Conservation (phyloP, 2,329 filamentous ascomycete genomes). For the Sodiomyces alkalinus region DNA sequence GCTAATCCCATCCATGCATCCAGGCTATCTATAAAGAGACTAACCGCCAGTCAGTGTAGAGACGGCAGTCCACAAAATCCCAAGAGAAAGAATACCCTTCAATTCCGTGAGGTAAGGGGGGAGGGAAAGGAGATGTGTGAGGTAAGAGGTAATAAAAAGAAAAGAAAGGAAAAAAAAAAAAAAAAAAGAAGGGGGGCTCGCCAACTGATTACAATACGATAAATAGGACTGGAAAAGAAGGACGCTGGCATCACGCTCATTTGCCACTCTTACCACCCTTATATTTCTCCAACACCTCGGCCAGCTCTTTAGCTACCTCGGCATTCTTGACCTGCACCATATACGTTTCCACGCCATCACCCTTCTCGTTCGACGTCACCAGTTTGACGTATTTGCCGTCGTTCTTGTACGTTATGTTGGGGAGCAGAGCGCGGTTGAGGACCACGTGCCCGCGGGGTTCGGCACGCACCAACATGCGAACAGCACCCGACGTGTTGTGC, state of each 20-base stretch:
- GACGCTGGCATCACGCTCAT: constrained; percentile 13
- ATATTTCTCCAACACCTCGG: constrained; percentile 18
- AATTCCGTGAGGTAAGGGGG: too few species aligned
- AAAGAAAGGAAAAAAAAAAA: not conserved
- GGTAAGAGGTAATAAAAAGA: not conserved
- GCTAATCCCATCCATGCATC: too few species aligned
- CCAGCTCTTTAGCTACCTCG: constrained; percentile 26
- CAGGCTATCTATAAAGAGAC: too few species aligned
- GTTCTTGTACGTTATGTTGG: constrained; percentile 45
- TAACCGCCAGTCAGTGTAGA: too few species aligned
- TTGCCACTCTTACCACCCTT: constrained; percentile 41
- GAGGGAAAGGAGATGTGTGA: too few species aligned
- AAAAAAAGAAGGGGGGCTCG: too few species aligned
- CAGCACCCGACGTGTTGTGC: constrained; percentile 51
- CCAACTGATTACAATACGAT: too few species aligned
- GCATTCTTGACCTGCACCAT: constrained; percentile 55
- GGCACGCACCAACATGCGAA: constrained; percentile 57
- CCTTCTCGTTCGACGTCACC: constrained; percentile 39
- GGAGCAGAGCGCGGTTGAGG: constrained; percentile 53
- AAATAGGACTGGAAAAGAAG: too few species aligned
- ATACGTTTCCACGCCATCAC: constrained; percentile 51
- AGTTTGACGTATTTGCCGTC: constrained; percentile 46
- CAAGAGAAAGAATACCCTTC: too few species aligned
- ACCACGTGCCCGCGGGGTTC: constrained; percentile 61
- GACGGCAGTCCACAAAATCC: too few species aligned